Evolutionary conservation across 306 rosid species (phyloP).

Genomic region (Inga leiocalycina): DNA sequence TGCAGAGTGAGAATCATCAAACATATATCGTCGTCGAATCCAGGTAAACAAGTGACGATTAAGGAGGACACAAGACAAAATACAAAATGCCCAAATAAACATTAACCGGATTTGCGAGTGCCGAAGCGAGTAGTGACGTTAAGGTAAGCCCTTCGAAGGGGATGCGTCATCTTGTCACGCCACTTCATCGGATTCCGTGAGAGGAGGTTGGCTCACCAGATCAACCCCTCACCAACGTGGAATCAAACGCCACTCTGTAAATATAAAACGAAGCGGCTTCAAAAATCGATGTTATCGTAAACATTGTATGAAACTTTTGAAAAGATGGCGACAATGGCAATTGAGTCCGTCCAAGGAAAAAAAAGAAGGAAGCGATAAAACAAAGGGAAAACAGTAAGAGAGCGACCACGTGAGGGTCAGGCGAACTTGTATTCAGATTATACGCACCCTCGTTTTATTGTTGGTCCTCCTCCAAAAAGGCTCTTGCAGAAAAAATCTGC

Average conservation of each 20-base stretch:
- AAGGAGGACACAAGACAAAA: neutral
- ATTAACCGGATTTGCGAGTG: conserved; percentile 56
- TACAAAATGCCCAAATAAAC: neutral
- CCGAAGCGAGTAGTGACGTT: conserved; percentile 49
- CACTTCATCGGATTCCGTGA: conserved; percentile 34
- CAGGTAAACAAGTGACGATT: neutral
- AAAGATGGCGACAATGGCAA: no score
- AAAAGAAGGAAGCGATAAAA: neutral
- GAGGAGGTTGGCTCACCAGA: conserved; percentile 9
- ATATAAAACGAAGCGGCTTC: neutral
- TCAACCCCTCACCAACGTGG: neutral
- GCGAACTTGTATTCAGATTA: neutral
- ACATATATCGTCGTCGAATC: neutral
- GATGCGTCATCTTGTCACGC: conserved; percentile 50
- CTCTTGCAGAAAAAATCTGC: neutral
- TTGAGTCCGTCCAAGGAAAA: no score
- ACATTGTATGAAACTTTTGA: neutral
- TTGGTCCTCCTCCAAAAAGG: neutral
- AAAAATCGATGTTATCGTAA: neutral
- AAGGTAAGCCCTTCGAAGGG: conserved; percentile 42
- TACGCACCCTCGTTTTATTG: neutral
- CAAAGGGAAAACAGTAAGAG: neutral
- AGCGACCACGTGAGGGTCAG: neutral
- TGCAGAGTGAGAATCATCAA: neutral
- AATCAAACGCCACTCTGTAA: neutral